Evolutionary conservation across 495 filamentous ascomycete species (phyloP).

Genomic region (Lineolata rhizophorae): DNA sequence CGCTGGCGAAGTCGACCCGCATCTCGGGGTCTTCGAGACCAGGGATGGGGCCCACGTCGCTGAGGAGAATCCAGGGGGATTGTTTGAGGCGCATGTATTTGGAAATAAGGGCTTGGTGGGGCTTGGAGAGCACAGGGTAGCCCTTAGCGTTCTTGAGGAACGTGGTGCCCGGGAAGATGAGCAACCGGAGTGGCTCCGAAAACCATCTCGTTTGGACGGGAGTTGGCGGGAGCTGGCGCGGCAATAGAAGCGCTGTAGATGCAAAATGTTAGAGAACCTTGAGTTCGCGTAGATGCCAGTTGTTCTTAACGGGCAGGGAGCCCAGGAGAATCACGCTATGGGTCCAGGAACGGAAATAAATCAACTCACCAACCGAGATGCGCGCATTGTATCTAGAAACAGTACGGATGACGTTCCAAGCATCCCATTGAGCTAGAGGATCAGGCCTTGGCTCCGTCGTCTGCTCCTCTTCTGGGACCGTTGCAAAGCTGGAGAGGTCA

Average conservation of each 20-base stretch:
- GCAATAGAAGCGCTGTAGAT: conserved; percentile 47
- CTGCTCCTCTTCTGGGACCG: too few species aligned
- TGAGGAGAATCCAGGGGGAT: conserved; percentile 60
- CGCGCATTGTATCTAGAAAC: conserved; percentile 67
- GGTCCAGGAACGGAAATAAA: too few species aligned
- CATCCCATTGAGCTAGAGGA: conserved; percentile 92
- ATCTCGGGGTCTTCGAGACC: conserved; percentile 24
- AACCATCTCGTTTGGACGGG: conserved; percentile 77
- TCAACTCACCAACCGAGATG: conserved; percentile 64
- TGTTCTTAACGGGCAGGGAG: too few species aligned
- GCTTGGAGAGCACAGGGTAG: conserved; percentile 60
- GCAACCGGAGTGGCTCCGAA: conserved; percentile 67
- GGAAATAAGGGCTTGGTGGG: conserved; percentile 58
- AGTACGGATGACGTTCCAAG: conserved; percentile 73
- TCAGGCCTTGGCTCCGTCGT: too few species aligned
- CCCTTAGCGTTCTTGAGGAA: conserved; percentile 65
- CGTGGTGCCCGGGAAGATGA: conserved; percentile 39
- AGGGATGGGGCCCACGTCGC: conserved; percentile 47
- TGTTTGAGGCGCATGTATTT: conserved; percentile 66
- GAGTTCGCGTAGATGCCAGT: conserved; percentile 4
- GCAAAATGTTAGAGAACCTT: conserved; percentile 5
- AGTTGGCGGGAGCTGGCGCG: conserved; percentile 51
- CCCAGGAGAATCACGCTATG: too few species aligned
- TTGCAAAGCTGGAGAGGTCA: too few species aligned
- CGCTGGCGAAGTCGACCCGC: conserved; percentile 15